A percentile compares a stretch with the other conserved stretches of the same genome.
These are phyloP conservation scores for Parsonsia alboflavescens DNA, from an alignment of 257 asterid genomes.

Conservation along the genomic window DNA sequence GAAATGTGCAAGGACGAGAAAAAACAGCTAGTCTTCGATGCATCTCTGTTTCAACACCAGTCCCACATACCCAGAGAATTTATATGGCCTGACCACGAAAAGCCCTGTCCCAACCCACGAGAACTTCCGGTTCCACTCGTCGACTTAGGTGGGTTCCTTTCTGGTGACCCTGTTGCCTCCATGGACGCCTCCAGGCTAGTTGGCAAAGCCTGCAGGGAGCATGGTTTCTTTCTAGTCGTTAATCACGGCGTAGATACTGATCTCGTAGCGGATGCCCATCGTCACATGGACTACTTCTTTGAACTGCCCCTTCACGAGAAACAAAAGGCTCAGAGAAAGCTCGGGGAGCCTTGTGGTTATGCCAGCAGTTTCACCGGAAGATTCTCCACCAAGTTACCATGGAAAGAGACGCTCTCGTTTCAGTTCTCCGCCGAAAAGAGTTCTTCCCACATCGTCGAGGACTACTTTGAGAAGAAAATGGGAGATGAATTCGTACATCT, in stretches of 20 bases:
- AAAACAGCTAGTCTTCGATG: constrained; percentile 42
- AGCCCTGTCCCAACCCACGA: constrained; percentile 36
- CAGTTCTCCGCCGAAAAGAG: constrained; percentile 35
- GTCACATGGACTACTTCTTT: constrained; percentile 62
- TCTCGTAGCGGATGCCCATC: constrained; percentile 59
- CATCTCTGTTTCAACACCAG: constrained; percentile 35
- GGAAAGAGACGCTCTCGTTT: constrained; percentile 95
- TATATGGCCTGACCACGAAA: constrained; percentile 90
- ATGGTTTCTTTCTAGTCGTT: constrained; percentile 73
- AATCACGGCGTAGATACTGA: constrained; percentile 61
- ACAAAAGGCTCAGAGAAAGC: constrained; percentile 55
- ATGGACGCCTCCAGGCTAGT: constrained; percentile 45
- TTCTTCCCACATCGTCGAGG: constrained; percentile 45
- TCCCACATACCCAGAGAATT: constrained; percentile 56
- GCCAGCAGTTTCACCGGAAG: constrained; percentile 90
- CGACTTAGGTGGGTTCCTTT: constrained; percentile 65
- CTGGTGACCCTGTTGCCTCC: constrained; percentile 48
- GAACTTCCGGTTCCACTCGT: constrained; percentile 58
- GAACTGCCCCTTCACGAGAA: constrained; percentile 51
- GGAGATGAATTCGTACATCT: constrained; percentile 47
- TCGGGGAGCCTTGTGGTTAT: constrained; percentile 83
- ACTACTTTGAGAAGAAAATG: constrained; percentile 43
- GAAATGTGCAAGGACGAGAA: constrained; percentile 19
- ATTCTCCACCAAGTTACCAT: constrained; percentile 79
- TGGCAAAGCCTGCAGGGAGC: constrained; percentile 59